A percentile compares a stretch with the other conserved stretches of the same genome.
Conservation (phyloP, 169 alveolate species). For the Perkinsus chesapeaki region DNA sequence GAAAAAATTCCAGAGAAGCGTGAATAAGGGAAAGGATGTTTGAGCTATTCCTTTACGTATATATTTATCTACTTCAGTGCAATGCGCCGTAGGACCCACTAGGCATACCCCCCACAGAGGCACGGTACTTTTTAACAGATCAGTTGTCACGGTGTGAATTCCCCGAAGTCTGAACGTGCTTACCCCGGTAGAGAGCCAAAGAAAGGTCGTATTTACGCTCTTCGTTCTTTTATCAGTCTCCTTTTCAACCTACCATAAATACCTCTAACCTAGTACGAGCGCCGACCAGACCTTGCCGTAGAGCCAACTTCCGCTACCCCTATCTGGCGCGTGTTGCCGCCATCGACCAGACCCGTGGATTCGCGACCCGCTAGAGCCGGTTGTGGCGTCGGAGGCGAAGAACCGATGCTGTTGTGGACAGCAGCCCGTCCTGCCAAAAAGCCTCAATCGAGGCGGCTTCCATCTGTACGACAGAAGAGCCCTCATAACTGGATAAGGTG, state of each 20-base stretch:
- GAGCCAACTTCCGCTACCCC: not conserved
- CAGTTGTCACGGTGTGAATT: not conserved
- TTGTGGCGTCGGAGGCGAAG: not conserved
- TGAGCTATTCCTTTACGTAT: too few species aligned
- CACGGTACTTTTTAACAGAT: not conserved
- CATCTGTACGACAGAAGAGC: not conserved
- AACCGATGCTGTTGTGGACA: too few species aligned
- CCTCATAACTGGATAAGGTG: not conserved
- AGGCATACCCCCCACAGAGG: too few species aligned
- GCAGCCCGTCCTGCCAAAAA: too few species aligned
- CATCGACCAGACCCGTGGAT: not conserved
- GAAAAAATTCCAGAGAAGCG: too few species aligned
- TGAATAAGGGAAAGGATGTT: too few species aligned
- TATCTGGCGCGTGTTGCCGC: not conserved
- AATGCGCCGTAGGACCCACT: too few species aligned
- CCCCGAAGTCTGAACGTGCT: not conserved
- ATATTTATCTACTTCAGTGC: too few species aligned
- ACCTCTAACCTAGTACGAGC: too few species aligned
- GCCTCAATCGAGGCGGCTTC: not conserved
- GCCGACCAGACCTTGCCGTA: slow-evolving; percentile 5
- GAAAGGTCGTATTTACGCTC: not conserved
- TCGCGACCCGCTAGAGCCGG: not conserved
- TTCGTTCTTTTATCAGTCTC: not conserved
- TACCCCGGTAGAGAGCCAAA: not conserved
- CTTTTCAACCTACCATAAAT: not conserved